Evolutionary conservation across 768 basidiomycete genomes (phyloP), one percentile per base, ranked within the genome.

Genomic region (Kwoniella sp.): DNA sequence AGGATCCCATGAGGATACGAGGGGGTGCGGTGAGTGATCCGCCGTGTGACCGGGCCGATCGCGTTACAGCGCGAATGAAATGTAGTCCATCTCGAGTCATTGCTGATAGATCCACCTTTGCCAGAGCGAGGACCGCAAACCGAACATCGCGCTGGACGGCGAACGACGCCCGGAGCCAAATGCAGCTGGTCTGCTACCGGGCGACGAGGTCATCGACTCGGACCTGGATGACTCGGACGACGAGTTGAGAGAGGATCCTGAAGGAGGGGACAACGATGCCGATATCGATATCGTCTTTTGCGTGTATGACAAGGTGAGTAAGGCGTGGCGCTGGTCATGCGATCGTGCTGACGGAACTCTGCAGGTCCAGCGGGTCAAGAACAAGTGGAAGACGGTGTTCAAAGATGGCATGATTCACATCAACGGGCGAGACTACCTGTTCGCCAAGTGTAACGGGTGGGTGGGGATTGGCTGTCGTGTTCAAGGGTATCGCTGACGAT

Each of bases 331-430:
- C n/a, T n/a, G n/a, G n/a, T n/a, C n/a, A 22, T 23, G 15, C 19
- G 26, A 34, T 14, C 15, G 12, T 25, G 26, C 36, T 48, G 23
- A 26, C 28, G 26, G 7, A 42, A 14, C 14, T 11, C 20, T 45
- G 15, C 61, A 98, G 92, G 93, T 98, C 29, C 90, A 92, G 37
- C 82, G 95, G n/a, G 93, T 98, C 22, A 99, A 98, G 78, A 98
- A 95, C 78, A 99, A 98, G 78, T 99, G 95, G 95, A 99, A 98
- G 79, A 92, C 91, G 55, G 84, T 89, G 20, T 80, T 99, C 45
- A 95, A 95, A 76, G 95, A 98, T 60, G 95, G 95, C 3, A 89
- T 98, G 85, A 88, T 96, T 58, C 88, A 90, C 63, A 83, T 95
- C 62, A 95, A 95, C 60, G 93, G 93, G 26, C 89, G 88, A 67